Percentiles rank a stretch among this genome's conserved stretches.
Conservation (phyloP, 2,329 filamentous ascomycete genomes). For the Aureobasidium sp. region DNA sequence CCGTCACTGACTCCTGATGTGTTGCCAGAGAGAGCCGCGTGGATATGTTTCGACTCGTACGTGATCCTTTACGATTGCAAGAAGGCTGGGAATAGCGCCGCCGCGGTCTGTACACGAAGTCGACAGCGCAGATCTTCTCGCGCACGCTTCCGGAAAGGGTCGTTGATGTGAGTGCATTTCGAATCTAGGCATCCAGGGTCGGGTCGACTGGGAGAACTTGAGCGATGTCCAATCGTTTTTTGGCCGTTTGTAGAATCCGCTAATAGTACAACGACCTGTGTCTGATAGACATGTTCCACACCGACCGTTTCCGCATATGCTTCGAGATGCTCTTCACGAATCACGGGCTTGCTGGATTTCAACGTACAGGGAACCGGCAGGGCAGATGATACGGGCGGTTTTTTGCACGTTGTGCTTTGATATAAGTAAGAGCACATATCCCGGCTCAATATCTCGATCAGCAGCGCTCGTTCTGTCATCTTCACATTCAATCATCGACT, state of each 20-base stretch:
- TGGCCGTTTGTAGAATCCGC: conserved; percentile 11
- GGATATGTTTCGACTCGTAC: not conserved
- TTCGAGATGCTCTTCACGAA: not conserved
- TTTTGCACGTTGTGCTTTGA: conserved; percentile 13
- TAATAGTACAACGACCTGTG: conserved; percentile 12
- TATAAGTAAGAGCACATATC: conserved; percentile 12
- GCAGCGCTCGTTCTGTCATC: conserved; percentile 9
- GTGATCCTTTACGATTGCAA: not conserved
- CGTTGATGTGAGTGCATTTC: not conserved
- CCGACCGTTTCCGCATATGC: not conserved
- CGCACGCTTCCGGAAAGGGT: not conserved
- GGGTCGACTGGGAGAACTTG: not conserved
- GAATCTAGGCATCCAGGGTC: not conserved
- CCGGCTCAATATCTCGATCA: not conserved
- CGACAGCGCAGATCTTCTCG: not conserved
- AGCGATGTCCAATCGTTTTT: not conserved
- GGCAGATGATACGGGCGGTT: conserved; percentile 7
- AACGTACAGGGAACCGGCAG: conserved; percentile 10
- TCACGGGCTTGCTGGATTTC: not conserved
- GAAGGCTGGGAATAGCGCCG: not conserved
- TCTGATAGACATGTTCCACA: conserved; percentile 14
- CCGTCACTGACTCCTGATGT: conserved; percentile 1
- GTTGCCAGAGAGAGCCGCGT: not conserved
- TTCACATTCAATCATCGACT: not conserved
- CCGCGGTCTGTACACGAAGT: not conserved